Base-by-base conservation (phyloP, 179 eudicot species). In the Actinidia chinensis region DNA sequence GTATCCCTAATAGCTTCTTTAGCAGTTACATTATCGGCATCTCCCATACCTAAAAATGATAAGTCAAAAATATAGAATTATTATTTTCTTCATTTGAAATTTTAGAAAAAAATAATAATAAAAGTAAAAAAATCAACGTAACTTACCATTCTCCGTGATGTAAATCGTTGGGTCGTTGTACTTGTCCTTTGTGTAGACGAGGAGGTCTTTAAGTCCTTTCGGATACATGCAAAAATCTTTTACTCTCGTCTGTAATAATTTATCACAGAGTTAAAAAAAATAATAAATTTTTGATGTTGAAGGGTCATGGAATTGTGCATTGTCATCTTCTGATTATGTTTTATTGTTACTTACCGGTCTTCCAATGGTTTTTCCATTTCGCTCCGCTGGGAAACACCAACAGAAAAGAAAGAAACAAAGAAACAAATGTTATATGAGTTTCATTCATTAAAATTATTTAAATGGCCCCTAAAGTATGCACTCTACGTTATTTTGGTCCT, bases 101-200 rank as follows among this genome's bases (percentile, higher is more conserved):
- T 36, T 1, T 36, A 36, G 40, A 36, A 36, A 3, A 36, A 36
- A 28, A 36, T 1, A 36, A 36, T 36, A 36, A 36, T 36, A 36
- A 36, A 36, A 36, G 40, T 36, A 3, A 22, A 52, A 8, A 20
- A 28, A 55, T 43, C 18, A 9, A 9, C 10, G 23, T 12, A 12
- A 18, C 73, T 71, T 79, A 86, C 88, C 88, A 68, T 80, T 79
- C 66, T 86, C 87, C 8, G 87, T 84, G 48, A 86, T 78, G 71
- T 80, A 83, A 65, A 84, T 76, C 18, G 48, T 42, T 6, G 87
- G 89, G 77, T 86, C 64, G 11, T 86, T 79, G 80, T 86, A 86
- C 63, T 71, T 79, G 18, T 84, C 75, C 72, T 84, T 86, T 7
- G 79, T 78, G 79, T 84, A 82, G 28, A 82, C 47, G 13, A 86